Conservation (phyloP, 1,284 basidiomycete genomes). For the Grifola frondosa region DNA sequence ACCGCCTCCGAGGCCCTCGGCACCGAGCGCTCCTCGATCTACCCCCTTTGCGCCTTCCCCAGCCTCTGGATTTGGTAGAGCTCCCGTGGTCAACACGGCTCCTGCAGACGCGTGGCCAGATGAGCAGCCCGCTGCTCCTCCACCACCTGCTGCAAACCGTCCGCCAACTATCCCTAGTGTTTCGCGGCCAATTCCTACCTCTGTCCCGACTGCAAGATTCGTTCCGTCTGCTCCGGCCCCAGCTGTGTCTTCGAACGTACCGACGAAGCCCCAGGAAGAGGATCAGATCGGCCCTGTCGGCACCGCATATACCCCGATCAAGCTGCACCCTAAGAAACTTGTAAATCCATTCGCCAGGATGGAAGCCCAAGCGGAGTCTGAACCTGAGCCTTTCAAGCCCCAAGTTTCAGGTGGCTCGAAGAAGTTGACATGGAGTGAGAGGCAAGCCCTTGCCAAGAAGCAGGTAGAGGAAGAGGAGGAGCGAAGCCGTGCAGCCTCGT, state of each 20-base stretch:
- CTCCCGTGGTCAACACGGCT: constrained; percentile 28
- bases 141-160: constrained; percentile 50
- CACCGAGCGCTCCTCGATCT: constrained; percentile 44
- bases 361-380: constrained; percentile 44
- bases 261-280: constrained; percentile 70
- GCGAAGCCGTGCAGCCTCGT: constrained; percentile 57
- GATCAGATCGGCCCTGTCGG: constrained; percentile 83
- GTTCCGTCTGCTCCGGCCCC: constrained; percentile 41
- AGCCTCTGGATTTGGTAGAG: constrained; percentile 30
- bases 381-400: constrained; percentile 27
- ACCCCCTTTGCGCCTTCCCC: constrained; percentile 42
- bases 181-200: constrained; percentile 33
- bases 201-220: constrained; percentile 27
- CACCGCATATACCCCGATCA: constrained; percentile 86
- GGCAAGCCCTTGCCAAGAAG: constrained; percentile 85
- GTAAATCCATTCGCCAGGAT: constrained; percentile 77
- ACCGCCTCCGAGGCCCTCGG: constrained; percentile 34
- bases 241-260: constrained; percentile 44
- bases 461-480: constrained; percentile 81
- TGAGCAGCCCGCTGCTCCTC: constrained; percentile 39
- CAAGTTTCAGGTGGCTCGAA: constrained; percentile 38
- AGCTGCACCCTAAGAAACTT: constrained; percentile 83
- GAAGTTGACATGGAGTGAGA: constrained; percentile 89
- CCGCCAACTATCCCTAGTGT: constrained; percentile 40
- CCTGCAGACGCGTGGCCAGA: constrained; percentile 61